Evolutionary conservation across 192 early-diverging fungal genomes (phyloP), one percentile per base, ranked within the genome.

Genomic region (Linderina pennispora): DNA sequence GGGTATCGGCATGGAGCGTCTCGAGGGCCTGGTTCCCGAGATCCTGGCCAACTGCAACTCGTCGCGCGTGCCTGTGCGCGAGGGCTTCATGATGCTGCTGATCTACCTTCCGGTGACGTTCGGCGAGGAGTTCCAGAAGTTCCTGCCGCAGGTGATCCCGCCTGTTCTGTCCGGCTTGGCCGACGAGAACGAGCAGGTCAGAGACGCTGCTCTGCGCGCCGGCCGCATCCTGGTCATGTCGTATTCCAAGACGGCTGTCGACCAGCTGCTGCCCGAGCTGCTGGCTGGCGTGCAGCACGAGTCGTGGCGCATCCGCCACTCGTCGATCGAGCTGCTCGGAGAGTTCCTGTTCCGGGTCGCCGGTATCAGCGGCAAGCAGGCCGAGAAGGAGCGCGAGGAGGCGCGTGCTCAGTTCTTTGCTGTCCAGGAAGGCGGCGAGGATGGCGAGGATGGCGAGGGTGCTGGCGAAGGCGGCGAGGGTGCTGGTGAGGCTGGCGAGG

Each of bases 291-390:
- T 99, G 63, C 91, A 91, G 32, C 83, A 97, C 58, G 86, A 80
- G 34, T 87, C 88, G 62, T 99, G 95, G 94, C 86, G 95, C 43
- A 99, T 98, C 64, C 86, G 97, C 13, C 89, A 89, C 46, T 91
- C 85, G 28, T 92, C 89, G 20, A 81, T 97, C 2, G 91, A 97
- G 68, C 76, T 99, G 33, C 82, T 98, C 56, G 95, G 95, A 25
- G 95, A 98, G 64, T 70, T 99, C 20, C 62, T 99, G 23, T 92
- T 88, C 75, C 77, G 91, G 24, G 88, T 99, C 48, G 87, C 91
- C 9, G 95, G 95, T 21, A 78, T 89, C 37, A 80, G 64, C 53
- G 77, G 77, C 47, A 85, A 84, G 36, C 78, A 81, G 37, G 69
- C 69, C 0, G 62, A 73, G 54, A 45, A 55, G 19, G 63, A 65